phyloP scores from a whole-genome alignment of 2,329 filamentous ascomycete genomes.

The Hysterium pulicare region DNA sequence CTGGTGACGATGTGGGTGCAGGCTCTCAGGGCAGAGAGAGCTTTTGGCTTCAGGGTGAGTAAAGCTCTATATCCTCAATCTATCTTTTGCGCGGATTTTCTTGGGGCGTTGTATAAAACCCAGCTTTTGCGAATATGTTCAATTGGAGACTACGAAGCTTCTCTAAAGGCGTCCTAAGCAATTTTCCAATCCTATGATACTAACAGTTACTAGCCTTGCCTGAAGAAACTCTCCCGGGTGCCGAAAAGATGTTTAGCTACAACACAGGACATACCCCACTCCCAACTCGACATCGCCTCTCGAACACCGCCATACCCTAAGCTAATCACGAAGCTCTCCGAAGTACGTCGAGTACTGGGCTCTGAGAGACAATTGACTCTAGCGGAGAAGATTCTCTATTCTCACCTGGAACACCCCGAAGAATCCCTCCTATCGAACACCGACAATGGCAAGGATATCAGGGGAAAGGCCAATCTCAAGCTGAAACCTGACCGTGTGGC shows the following conservation, averaged over 20 bases:
- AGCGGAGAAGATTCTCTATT: slow-evolving; percentile 97
- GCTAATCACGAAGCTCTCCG: slow-evolving; percentile 71
- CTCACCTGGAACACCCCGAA: slow-evolving; percentile 85
- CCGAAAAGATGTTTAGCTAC: slow-evolving; percentile 32
- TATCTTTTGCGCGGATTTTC: not conserved
- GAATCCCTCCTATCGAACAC: slow-evolving; percentile 82
- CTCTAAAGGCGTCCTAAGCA: not conserved
- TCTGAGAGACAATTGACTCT: slow-evolving; percentile 67
- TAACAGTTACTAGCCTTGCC: slow-evolving; percentile 18
- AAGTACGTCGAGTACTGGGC: slow-evolving; percentile 73
- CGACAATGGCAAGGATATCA: slow-evolving; percentile 76
- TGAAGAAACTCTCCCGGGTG: slow-evolving; percentile 18
- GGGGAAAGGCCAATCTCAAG: slow-evolving; percentile 88
- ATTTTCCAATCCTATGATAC: slow-evolving; percentile 2
- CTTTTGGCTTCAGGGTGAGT: slow-evolving; percentile 32
- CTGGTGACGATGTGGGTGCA: slow-evolving; percentile 31
- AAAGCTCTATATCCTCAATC: not conserved
- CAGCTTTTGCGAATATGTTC: not conserved
- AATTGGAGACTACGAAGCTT: slow-evolving; percentile 5
- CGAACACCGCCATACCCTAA: slow-evolving; percentile 77
- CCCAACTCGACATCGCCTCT: slow-evolving; percentile 43
- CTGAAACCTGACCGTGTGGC: slow-evolving; percentile 96
- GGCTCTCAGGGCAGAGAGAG: slow-evolving; percentile 27
- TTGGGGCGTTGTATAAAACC: not conserved
- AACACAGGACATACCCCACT: slow-evolving; percentile 22